These are phyloP conservation scores for Diaporthe ampelina DNA, from an alignment of 2,329 filamentous ascomycete genomes.

Conservation along the genomic window DNA sequence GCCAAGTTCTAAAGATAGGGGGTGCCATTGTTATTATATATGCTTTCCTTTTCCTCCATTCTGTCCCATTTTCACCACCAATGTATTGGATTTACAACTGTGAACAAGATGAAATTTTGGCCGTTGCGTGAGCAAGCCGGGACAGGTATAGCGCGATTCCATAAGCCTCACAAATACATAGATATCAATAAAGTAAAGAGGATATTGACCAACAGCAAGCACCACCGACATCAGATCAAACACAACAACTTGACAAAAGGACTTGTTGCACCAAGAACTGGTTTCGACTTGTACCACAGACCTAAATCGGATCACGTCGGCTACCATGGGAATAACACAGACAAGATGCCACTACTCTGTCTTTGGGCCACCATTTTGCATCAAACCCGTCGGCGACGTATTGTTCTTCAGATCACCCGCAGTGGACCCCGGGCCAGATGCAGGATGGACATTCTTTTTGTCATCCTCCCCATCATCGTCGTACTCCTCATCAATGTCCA, in stretches of 20 bases:
- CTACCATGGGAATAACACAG: neutral
- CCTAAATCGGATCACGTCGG: too few relatives aligned
- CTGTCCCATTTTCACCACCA: neutral
- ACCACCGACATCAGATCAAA: neutral
- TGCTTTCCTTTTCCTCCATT: neutral
- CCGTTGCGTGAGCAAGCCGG: conserved; percentile 33
- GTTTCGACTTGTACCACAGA: neutral
- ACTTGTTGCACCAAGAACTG: neutral
- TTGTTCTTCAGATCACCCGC: conserved; percentile 66
- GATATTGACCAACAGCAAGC: neutral
- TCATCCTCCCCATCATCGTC: conserved; percentile 95
- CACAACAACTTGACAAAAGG: conserved; percentile 14
- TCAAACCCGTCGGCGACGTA: conserved; percentile 57
- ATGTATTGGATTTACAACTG: neutral
- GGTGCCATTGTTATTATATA: neutral
- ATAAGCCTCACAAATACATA: conserved; percentile 20
- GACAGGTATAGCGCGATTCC: conserved; percentile 35
- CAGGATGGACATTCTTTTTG: conserved; percentile 65
- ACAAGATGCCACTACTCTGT: conserved; percentile 20
- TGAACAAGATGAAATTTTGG: neutral
- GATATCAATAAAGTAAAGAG: conserved; percentile 9
- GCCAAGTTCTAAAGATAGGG: neutral
- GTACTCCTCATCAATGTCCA: conserved; percentile 98
- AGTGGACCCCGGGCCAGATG: conserved; percentile 57
- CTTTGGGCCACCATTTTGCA: conserved; percentile 40